A percentile compares a stretch with the other conserved stretches of the same genome.
phyloP scores from a whole-genome alignment of 73 alveolate genomes.

The Diophrys appendiculata region DNA sequence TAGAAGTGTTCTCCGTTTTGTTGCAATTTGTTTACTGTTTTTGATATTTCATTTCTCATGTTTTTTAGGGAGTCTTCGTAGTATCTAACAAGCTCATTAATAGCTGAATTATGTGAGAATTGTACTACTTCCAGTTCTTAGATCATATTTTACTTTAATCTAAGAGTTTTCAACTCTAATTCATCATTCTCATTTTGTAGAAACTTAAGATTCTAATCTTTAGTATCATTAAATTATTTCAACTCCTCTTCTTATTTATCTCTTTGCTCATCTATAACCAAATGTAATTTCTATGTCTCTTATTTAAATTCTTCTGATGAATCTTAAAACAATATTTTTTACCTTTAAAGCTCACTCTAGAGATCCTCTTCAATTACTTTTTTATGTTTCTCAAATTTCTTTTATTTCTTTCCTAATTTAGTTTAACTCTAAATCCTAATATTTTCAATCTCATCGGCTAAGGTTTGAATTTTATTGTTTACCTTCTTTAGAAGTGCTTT shows the following conservation, averaged over 20 bases:
- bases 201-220: conserved; percentile 40
- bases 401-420: conserved; percentile 33
- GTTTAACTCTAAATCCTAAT: conserved; percentile 23
- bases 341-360: conserved; percentile 19
- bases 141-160: conserved; percentile 46
- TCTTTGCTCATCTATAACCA: conserved; percentile 5
- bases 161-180: conserved; percentile 41
- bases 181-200: conserved; percentile 53
- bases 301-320: conserved; percentile 6
- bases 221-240: conserved; percentile 17
- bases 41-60: conserved; percentile 43
- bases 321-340: conserved; percentile 9
- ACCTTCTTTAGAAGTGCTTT: conserved; percentile 31
- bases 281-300: conserved; percentile 22
- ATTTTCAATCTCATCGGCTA: conserved; percentile 35
- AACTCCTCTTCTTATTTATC: conserved; percentile 27
- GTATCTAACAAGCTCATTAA: conserved; percentile 36
- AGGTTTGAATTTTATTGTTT: conserved; percentile 37
- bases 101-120: conserved; percentile 33
- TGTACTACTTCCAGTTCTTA: conserved; percentile 52
- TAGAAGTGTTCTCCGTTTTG: conserved; percentile 50
- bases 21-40: conserved; percentile 48
- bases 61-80: conserved; percentile 35
- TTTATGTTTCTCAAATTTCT: conserved; percentile 48
- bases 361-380: conserved; percentile 51